These are phyloP conservation scores for Rhodamnia argentea DNA, from an alignment of 345 rosid species.

Conservation along the genomic window DNA sequence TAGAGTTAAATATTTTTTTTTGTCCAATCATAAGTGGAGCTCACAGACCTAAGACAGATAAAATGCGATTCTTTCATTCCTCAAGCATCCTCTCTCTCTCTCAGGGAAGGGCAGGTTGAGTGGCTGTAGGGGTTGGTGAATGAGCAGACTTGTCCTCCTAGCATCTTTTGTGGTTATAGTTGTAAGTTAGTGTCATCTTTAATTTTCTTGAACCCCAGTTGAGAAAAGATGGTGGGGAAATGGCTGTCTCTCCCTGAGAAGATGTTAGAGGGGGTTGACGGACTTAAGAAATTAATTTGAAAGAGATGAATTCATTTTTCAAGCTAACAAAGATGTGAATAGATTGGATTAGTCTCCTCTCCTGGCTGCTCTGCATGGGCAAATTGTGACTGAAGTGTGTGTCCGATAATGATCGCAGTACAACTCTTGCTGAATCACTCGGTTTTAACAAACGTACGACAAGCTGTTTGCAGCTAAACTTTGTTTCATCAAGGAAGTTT, in stretches of 20 bases:
- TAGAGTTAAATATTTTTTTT: neutral
- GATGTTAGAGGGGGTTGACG: neutral
- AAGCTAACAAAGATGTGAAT: neutral
- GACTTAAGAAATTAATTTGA: neutral
- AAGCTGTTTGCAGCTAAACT: neutral
- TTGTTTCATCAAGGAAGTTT: neutral
- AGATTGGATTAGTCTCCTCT: neutral
- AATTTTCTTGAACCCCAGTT: neutral
- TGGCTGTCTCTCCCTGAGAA: neutral
- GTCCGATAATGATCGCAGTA: neutral
- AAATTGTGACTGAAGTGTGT: neutral
- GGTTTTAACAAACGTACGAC: neutral
- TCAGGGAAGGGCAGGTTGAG: neutral
- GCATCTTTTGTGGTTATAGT: neutral
- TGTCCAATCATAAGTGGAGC: neutral
- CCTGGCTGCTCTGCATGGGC: neutral
- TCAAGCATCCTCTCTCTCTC: neutral
- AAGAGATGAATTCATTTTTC: neutral
- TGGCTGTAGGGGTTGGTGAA: neutral
- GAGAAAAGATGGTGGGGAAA: neutral
- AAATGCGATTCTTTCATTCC: neutral
- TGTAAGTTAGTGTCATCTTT: neutral
- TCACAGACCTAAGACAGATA: neutral
- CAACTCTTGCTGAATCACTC: neutral
- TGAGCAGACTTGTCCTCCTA: neutral